These are phyloP conservation scores for Candida succiphila DNA, from an alignment of 805 yeast species.

Conservation along the genomic window DNA sequence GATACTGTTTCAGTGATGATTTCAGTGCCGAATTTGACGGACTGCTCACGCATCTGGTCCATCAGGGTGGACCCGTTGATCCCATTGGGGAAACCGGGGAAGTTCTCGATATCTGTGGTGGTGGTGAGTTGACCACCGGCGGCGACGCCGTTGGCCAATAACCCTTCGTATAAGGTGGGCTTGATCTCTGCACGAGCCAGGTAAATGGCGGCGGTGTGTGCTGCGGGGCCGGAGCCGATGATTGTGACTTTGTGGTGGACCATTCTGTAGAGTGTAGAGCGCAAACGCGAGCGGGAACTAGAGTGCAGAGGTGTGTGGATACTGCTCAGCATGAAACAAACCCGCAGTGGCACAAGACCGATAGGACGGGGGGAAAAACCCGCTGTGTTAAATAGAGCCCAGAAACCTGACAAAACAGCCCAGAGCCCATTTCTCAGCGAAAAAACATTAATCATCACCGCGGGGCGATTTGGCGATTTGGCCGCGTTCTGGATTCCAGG, in stretches of 20 bases:
- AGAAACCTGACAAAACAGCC: too few species aligned
- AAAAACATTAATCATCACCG: too few species aligned
- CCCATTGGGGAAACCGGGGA: constrained; percentile 97
- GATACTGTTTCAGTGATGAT: constrained; percentile 92
- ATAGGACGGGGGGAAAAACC: too few species aligned
- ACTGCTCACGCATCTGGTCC: constrained; percentile 91
- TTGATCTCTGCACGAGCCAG: constrained; percentile 92
- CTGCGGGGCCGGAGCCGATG: constrained; percentile 98
- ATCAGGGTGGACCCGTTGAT: constrained; percentile 79
- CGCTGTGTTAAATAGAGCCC: too few species aligned
- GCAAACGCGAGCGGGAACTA: too few species aligned
- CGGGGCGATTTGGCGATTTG: too few species aligned
- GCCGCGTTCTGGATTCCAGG: too few species aligned
- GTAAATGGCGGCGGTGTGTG: constrained; percentile 98
- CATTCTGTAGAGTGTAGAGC: constrained; percentile 47
- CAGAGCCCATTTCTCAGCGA: too few species aligned
- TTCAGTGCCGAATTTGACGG: constrained; percentile 81
- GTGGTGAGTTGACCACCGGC: constrained; percentile 99
- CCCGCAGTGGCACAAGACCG: too few species aligned
- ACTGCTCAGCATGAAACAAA: too few species aligned
- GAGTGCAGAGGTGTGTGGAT: too few species aligned
- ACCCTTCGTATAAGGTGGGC: constrained; percentile 91
- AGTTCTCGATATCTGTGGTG: constrained; percentile 96
- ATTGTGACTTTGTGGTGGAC: constrained; percentile 79
- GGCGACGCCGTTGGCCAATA: constrained; percentile 95